Conservation (phyloP, 192 early-diverging fungal genomes). For the Phlyctochytrium arcticum region DNA sequence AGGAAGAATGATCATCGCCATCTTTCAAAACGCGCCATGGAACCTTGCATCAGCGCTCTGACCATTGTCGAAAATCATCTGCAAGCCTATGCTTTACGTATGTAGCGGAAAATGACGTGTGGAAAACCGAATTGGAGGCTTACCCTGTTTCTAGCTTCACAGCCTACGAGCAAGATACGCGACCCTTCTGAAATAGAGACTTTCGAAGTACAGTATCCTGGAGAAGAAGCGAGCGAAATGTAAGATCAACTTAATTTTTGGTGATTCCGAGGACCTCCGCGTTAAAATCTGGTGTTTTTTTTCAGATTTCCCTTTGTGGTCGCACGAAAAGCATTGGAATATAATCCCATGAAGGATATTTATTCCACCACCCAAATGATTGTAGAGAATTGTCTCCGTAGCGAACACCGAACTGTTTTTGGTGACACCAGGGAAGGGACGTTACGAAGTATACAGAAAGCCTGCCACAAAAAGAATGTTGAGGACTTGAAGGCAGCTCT, state of each 20-base stretch:
- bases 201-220: constrained; percentile 41
- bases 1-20: constrained; percentile 12
- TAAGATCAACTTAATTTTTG: background rate
- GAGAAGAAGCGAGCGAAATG: constrained; percentile 27
- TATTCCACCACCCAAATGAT: constrained; percentile 65
- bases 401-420: constrained; percentile 45
- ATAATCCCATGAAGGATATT: constrained; percentile 80
- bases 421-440: constrained; percentile 65
- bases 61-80: background rate
- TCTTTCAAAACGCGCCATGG: constrained; percentile 15
- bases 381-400: constrained; percentile 53
- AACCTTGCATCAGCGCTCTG: constrained; percentile 20
- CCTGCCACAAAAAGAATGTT: constrained; percentile 66
- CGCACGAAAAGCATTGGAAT: constrained; percentile 54
- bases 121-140: background rate
- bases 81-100: constrained; percentile 3
- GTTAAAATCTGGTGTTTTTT: no score
- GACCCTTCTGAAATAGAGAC: constrained; percentile 5
- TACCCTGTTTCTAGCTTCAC: background rate
- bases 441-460: constrained; percentile 70
- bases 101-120: background rate
- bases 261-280: background rate
- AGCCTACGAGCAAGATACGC: background rate
- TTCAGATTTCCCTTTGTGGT: constrained; percentile 30
- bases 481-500: constrained; percentile 66